Evolutionary conservation across 1,284 basidiomycete species (phyloP), one percentile per base, ranked within the genome.

Genomic region (Exsudoporus floridanus): DNA sequence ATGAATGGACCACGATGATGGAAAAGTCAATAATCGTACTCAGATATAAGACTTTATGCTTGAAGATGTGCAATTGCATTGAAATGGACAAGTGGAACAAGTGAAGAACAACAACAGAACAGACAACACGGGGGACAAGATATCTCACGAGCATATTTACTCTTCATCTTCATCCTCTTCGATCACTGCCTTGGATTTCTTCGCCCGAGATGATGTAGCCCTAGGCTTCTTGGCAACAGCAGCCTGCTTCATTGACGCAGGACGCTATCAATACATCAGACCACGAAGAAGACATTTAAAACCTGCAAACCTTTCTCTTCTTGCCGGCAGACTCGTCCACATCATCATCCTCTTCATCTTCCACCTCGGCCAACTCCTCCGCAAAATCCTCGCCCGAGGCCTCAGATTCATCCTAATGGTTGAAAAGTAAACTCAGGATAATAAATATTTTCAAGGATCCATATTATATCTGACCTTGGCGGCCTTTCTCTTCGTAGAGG

Each of bases 381-480:
- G 50, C 56, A 28, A 72, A 72, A 44, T 69, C 67, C 21, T 69
- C 67, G 3, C 57, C 69, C 2, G 69, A 70, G 28, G n/a, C 52
- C 34, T 69, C 67, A 1, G 67, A 67, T n/a, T 69, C 67, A 7
- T 56, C 57, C 67, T 72, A 16, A 36, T 14, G 14, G 38, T 44
- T 14, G 5, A 36, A 25, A 46, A 36, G 18, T 3, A n/a, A 36
- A 27, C n/a, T 49, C 42, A 48, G n/a, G 8, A 53, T n/a, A 12
- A 33, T 10, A 16, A 18, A 23, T 10, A 3, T 6, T 16, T 8
- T 9, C 12, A 19, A 7, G 4, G 37, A 35, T 40, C 2, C 6
- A 35, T 8, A 39, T n/a, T n/a, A 14, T 8, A 49, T 56, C 72
- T 67, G 51, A 77, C 76, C 67, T 70, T 75, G 5, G 68, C 14